Conservation (phyloP, 257 asterid species). For the Cinchona pubescens region DNA sequence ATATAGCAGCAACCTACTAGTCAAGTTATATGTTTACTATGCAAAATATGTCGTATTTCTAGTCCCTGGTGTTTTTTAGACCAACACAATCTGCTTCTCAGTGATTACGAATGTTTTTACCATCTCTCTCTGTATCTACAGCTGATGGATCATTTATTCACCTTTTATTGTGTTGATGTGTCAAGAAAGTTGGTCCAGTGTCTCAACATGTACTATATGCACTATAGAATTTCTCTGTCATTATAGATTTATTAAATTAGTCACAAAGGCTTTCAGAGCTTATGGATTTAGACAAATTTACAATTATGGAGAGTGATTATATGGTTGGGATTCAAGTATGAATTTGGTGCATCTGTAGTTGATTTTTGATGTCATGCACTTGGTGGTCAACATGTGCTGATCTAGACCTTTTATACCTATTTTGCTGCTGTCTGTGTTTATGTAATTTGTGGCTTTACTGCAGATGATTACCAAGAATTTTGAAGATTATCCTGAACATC, state of each 20-base stretch:
- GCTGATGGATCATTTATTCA: not conserved
- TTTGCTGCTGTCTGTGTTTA: not conserved
- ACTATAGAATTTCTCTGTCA: not conserved
- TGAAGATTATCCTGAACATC: conserved; percentile 98
- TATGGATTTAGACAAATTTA: not conserved
- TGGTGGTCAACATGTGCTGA: not conserved
- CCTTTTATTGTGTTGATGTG: not conserved
- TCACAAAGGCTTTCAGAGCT: not conserved
- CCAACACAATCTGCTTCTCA: not conserved
- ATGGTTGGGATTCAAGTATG: not conserved
- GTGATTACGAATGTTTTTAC: not conserved
- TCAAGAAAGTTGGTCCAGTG: not conserved
- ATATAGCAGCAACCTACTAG: not conserved
- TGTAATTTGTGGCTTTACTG: conserved; percentile 5
- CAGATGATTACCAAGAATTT: conserved; percentile 98
- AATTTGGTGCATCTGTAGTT: not conserved
- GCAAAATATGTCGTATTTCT: not conserved
- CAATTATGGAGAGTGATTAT: not conserved
- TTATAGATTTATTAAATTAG: not conserved
- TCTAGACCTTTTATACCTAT: not conserved
- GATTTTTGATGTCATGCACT: not conserved
- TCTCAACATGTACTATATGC: not conserved
- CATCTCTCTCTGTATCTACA: not conserved
- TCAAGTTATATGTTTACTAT: not conserved
- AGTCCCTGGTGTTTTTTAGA: not conserved